These are phyloP conservation scores for Talaromyces sp. DNA, from an alignment of 2,329 filamentous ascomycete genomes.

Conservation along the genomic window DNA sequence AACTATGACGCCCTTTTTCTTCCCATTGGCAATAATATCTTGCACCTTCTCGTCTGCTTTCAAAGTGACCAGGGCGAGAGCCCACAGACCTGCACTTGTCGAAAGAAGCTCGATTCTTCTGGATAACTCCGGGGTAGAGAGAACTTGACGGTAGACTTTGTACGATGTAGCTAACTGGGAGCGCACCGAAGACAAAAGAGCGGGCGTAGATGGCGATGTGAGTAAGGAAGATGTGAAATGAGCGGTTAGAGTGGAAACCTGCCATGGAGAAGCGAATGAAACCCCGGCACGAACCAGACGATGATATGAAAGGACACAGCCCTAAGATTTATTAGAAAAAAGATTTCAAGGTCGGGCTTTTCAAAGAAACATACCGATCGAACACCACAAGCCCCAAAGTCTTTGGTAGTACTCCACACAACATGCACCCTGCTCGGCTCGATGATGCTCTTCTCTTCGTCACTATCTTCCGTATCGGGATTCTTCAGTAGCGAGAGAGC, in stretches of 20 bases:
- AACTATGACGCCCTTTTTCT: neutral
- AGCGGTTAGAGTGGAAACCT: neutral
- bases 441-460: neutral
- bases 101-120: neutral
- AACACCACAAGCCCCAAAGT: neutral
- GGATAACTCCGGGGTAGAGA: neutral
- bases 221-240: neutral
- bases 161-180: neutral
- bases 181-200: neutral
- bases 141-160: neutral
- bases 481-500: slow-evolving; percentile 1
- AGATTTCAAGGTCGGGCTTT: neutral
- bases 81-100: neutral
- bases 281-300: neutral
- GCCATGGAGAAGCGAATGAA: neutral
- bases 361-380: neutral
- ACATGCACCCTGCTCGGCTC: slow-evolving; percentile 1
- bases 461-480: neutral
- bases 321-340: neutral
- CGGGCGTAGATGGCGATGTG: neutral
- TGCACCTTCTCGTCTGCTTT: neutral
- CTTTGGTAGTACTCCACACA: neutral
- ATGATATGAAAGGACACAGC: neutral
- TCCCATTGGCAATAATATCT: neutral
- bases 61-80: neutral